phyloP scores from a whole-genome alignment of 2,329 filamentous ascomycete species.

The Hortaea werneckii region DNA sequence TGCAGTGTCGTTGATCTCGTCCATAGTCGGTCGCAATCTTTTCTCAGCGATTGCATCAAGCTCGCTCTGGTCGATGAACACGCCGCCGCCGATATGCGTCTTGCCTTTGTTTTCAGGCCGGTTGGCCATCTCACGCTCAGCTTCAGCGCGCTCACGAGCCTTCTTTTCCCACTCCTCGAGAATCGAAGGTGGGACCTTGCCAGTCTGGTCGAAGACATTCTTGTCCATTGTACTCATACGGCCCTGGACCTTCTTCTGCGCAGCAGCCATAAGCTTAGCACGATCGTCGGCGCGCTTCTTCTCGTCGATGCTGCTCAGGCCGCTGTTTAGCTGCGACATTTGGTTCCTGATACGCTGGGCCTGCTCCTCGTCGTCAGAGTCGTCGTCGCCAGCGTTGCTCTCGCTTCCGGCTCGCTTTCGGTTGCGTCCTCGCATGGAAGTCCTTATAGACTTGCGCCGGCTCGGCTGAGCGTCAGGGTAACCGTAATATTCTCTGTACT shows the following conservation, averaged over 20 bases:
- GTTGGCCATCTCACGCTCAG: slow-evolving; percentile 46
- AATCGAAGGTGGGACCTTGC: slow-evolving; percentile 58
- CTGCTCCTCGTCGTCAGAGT: slow-evolving; percentile 50
- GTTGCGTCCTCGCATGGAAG: slow-evolving; percentile 46
- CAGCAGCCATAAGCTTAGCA: slow-evolving; percentile 62
- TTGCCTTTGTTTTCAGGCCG: slow-evolving; percentile 47
- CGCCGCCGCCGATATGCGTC: slow-evolving; percentile 68
- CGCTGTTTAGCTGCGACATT: slow-evolving; percentile 66
- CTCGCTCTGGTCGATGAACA: slow-evolving; percentile 65
- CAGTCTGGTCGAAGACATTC: slow-evolving; percentile 65
- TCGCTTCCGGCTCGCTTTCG: slow-evolving; percentile 59
- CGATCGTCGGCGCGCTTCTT: slow-evolving; percentile 68
- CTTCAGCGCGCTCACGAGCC: slow-evolving; percentile 58
- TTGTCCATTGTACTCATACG: slow-evolving; percentile 73
- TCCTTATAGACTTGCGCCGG: slow-evolving; percentile 17
- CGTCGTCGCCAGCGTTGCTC: slow-evolving; percentile 32
- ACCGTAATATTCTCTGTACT: slow-evolving; percentile 70
- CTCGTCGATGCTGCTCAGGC: slow-evolving; percentile 57
- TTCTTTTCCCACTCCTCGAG: slow-evolving; percentile 70
- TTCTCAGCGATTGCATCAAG: slow-evolving; percentile 69
- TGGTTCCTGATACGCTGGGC: slow-evolving; percentile 65
- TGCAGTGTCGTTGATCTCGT: slow-evolving; percentile 73
- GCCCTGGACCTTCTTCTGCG: slow-evolving; percentile 76
- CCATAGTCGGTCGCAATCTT: slow-evolving; percentile 69
- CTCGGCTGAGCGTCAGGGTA: slow-evolving; percentile 48